Base-by-base conservation (phyloP, 306 rosid species). In the Fagus crenata region DNA sequence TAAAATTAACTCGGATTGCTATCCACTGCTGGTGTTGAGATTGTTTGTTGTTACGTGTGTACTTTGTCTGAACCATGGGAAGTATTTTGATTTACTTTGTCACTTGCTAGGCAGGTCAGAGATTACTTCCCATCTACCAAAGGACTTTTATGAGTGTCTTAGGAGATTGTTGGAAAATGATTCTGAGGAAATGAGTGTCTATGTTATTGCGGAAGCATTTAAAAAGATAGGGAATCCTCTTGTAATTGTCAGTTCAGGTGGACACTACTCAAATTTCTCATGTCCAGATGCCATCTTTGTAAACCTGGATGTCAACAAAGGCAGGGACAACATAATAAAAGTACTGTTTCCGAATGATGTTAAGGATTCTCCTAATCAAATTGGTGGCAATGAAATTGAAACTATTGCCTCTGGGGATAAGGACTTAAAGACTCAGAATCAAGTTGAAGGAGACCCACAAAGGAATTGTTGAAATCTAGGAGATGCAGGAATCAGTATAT, bases 201-300 rank as follows among this genome's bases (percentile, higher is more conserved):
- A 75, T 40, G 84, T 69, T 67, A 58, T 84, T 59, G 93, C 91
- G 0, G 75, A 73, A 72, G 89, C 89, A 46, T 84, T 90, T 67
- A 75, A 77, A 72, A 28, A 60, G 73, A 69, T 85, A 46, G 89
- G 53, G 46, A 85, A 90, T 80, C 83, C 90, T 35, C 73, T 90
- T 78, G 88, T 89, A 1, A 53, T 85, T 75, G 90, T 78, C 18
- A 73, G 78, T 28, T 73, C 80, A 31, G 49, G 68, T 41, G 14
- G 59, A 46, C 69, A 69, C 54, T 39, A 67, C 55, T 13, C 78
- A 3, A 54, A 78, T 37, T 18, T 53, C 13, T 7, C 31, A 1
- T 71, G 84, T 18, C 68, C 81, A 39, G 84, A 85, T 81, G 90
- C 86, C 7, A 42, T 86, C n/a, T 41, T 28, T 75, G 72, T 87